A percentile compares a stretch with the other conserved stretches of the same genome.
Evolutionary conservation across 345 rosid species (phyloP).

Genomic region (Clausena lansium): DNA sequence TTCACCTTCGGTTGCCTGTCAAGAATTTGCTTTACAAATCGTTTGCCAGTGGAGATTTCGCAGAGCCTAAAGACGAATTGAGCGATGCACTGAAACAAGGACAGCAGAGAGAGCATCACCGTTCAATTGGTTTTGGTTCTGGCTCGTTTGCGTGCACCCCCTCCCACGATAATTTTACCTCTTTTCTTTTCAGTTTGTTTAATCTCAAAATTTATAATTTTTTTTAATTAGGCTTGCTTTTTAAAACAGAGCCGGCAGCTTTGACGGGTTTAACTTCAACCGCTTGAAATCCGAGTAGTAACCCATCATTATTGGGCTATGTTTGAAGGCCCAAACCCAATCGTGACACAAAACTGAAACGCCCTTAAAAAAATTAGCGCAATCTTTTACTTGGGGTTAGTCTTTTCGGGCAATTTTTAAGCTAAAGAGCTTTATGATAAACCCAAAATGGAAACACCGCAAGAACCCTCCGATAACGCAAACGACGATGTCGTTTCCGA

Average conservation of each 20-base stretch:
- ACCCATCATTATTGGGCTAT: neutral
- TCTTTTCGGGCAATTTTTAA: neutral
- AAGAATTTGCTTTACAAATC: conserved; percentile 8
- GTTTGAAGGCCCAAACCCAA: no score
- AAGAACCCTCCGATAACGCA: conserved; percentile 34
- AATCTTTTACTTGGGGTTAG: neutral
- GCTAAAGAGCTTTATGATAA: neutral
- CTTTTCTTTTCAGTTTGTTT: neutral
- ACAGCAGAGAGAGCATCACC: conserved; percentile 18
- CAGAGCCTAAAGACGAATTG: conserved; percentile 19
- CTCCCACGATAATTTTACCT: conserved; percentile 14
- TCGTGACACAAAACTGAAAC: no score
- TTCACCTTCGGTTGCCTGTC: conserved; percentile 1
- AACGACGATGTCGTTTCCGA: conserved; percentile 42
- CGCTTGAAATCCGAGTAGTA: neutral
- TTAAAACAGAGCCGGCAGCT: conserved; percentile 12
- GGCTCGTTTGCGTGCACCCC: conserved; percentile 28
- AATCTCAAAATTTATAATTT: neutral
- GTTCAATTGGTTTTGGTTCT: conserved; percentile 27
- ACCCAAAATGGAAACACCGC: conserved; percentile 20
- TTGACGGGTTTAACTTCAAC: conserved; percentile 8
- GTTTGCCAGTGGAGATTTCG: conserved; percentile 14
- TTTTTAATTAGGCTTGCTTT: neutral
- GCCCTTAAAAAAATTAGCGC: no score
- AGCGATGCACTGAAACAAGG: conserved; percentile 7